Conservation (phyloP, 78 protist species). For the Pirum gemmata region DNA sequence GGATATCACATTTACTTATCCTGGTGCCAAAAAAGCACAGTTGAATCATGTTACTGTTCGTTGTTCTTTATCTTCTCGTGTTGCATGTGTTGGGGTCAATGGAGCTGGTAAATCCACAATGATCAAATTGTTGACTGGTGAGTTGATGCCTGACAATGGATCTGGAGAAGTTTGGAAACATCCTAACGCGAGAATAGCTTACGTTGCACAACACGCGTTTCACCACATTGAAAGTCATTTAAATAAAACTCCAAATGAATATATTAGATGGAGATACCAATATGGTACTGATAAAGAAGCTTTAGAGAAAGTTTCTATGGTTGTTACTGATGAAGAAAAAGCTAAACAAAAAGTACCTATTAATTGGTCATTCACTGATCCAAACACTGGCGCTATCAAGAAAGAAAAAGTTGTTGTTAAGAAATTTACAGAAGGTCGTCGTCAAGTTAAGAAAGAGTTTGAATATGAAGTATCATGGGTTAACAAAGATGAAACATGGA, state of each 20-base stretch:
- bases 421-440: slow-evolving; percentile 50
- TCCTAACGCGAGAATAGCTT: slow-evolving; percentile 52
- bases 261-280: slow-evolving; percentile 73
- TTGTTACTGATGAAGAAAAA: slow-evolving; percentile 62
- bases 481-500: background rate
- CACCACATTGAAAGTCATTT: slow-evolving; percentile 61
- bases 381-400: slow-evolving; percentile 6
- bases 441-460: background rate
- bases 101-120: slow-evolving; percentile 71
- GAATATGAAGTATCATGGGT: slow-evolving; percentile 48
- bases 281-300: slow-evolving; percentile 81
- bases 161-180: slow-evolving; percentile 61
- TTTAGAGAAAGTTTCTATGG: slow-evolving; percentile 62
- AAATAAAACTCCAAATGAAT: slow-evolving; percentile 52
- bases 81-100: slow-evolving; percentile 58
- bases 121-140: slow-evolving; percentile 50
- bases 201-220: slow-evolving; percentile 65
- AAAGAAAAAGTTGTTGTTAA: slow-evolving; percentile 50
- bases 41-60: slow-evolving; percentile 53
- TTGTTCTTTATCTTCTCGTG: slow-evolving; percentile 58
- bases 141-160: slow-evolving; percentile 57
- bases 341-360: slow-evolving; percentile 36
- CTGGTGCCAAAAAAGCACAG: slow-evolving; percentile 50
- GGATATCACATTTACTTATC: slow-evolving; percentile 61
- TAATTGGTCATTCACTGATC: background rate